A percentile compares a stretch with the other conserved stretches of the same genome.
phyloP scores from a whole-genome alignment of 108 stramenopile genomes.

The Cyclostephanos tholiformis region DNA sequence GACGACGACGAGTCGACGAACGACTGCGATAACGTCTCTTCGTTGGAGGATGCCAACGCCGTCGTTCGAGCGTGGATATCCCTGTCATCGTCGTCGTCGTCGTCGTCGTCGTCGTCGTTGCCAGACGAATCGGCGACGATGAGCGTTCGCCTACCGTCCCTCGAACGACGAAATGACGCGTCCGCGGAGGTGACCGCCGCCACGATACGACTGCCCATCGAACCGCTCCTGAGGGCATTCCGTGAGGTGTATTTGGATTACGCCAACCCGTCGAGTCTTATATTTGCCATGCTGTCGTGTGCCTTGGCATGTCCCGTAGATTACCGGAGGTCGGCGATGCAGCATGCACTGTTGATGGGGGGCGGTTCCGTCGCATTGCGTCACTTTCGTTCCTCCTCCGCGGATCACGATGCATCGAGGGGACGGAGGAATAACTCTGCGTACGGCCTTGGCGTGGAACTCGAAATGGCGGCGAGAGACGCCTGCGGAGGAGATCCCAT shows the following conservation, averaged over 20 bases:
- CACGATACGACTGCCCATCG: conserved; percentile 11
- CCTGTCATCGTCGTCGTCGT: conserved; percentile 8
- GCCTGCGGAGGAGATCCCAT: conserved; percentile 27
- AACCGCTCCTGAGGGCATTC: conserved; percentile 37
- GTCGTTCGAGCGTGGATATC: conserved; percentile 31
- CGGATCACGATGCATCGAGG: not conserved
- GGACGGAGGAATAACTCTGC: not conserved
- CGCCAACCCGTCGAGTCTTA: conserved; percentile 32
- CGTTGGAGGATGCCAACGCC: conserved; percentile 39
- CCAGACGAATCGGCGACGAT: conserved; percentile 16
- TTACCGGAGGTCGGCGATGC: conserved; percentile 26
- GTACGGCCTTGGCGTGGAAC: conserved; percentile 6
- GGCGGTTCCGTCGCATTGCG: conserved; percentile 38
- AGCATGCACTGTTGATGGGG: conserved; percentile 31
- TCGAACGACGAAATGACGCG: not conserved
- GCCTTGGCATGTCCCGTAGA: conserved; percentile 30
- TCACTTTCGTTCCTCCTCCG: not conserved
- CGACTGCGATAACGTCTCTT: not conserved
- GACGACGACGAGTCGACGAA: conserved; percentile 2
- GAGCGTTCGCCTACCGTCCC: conserved; percentile 29
- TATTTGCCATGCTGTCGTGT: conserved; percentile 32
- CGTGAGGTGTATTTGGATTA: conserved; percentile 41
- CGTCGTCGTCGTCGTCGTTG: no score
- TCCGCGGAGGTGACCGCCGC: not conserved
- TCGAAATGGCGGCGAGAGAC: conserved; percentile 18